phyloP scores from a whole-genome alignment of 345 rosid genomes.

The Cardamine resedifolia region DNA sequence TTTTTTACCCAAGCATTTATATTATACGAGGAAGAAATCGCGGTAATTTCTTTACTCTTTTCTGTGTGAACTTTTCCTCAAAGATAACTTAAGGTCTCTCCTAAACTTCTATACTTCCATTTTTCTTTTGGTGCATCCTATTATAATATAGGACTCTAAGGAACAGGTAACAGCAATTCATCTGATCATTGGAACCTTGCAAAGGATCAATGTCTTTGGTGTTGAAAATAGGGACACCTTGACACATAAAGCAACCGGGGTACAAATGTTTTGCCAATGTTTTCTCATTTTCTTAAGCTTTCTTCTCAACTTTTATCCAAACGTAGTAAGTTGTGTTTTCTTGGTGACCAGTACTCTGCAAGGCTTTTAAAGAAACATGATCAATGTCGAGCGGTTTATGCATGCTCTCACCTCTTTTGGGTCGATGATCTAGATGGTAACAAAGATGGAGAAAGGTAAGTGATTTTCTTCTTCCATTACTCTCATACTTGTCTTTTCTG shows the following conservation, averaged over 20 bases:
- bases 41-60: conserved; percentile 45
- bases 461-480: background rate
- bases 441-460: conserved; percentile 85
- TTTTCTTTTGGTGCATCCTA: conserved; percentile 3
- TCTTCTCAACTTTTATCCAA: conserved; percentile 2
- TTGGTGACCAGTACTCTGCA: conserved; percentile 68
- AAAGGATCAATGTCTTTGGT: conserved; percentile 85
- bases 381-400: conserved; percentile 91
- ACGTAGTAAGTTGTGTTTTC: background rate
- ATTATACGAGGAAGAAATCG: conserved; percentile 85
- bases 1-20: conserved; percentile 80
- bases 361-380: conserved; percentile 92
- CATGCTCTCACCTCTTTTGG: conserved; percentile 96
- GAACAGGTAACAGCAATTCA: conserved; percentile 85
- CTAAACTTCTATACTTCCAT: background rate
- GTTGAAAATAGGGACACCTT: conserved; percentile 87
- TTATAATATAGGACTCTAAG: conserved; percentile 64
- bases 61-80: conserved; percentile 2
- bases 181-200: conserved; percentile 79
- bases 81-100: background rate
- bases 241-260: conserved; percentile 95
- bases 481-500: background rate
- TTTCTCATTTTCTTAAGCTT: conserved; percentile 9
- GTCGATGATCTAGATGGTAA: conserved; percentile 61
- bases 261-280: conserved; percentile 36